phyloP scores from a whole-genome alignment of 306 rosid genomes.

The Acacia confusa region DNA sequence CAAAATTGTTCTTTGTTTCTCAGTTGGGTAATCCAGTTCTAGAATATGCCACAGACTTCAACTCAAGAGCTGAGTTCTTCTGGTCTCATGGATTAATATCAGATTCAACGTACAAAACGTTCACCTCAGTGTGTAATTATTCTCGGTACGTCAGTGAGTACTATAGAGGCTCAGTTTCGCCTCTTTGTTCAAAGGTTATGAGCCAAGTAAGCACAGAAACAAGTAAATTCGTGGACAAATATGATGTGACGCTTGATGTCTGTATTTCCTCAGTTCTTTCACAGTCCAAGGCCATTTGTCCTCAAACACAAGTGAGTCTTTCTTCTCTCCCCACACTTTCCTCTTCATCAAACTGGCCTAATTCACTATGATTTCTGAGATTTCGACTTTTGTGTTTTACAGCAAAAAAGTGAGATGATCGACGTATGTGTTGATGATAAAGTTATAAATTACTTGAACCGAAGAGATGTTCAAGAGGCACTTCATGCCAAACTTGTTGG shows the following conservation, averaged over 20 bases:
- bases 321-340: background rate
- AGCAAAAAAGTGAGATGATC: constrained; percentile 69
- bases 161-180: constrained; percentile 45
- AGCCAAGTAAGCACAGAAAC: constrained; percentile 70
- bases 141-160: constrained; percentile 53
- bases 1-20: constrained; percentile 13
- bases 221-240: constrained; percentile 73
- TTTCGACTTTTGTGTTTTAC: constrained; percentile 17
- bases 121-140: constrained; percentile 50
- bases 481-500: constrained; percentile 85
- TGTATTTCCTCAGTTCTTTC: constrained; percentile 69
- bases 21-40: constrained; percentile 61
- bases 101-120: constrained; percentile 43
- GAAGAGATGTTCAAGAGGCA: constrained; percentile 77
- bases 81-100: constrained; percentile 62
- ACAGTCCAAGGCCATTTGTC: constrained; percentile 54
- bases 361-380: background rate
- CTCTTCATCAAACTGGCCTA: constrained; percentile 1
- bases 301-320: constrained; percentile 52
- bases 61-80: constrained; percentile 53
- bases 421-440: constrained; percentile 98
- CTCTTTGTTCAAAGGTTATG: constrained; percentile 60
- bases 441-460: constrained; percentile 72
- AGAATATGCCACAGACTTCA: constrained; percentile 47
- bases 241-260: constrained; percentile 83